Conservation (phyloP, 2,329 filamentous ascomycete species). For the Phaeophleospora eucalypticola region DNA sequence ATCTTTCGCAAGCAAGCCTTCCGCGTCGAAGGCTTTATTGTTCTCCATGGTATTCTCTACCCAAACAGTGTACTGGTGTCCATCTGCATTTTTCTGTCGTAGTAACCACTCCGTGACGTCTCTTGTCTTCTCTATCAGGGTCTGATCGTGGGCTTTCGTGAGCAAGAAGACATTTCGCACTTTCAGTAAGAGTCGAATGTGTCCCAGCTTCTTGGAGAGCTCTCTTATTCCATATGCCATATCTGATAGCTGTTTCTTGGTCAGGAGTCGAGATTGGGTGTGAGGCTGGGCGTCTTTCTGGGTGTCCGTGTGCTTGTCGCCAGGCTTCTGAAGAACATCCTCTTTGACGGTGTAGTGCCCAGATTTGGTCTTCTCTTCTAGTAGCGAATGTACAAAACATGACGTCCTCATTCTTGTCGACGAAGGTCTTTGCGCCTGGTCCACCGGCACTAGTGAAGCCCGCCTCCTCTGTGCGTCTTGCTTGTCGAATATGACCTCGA, state of each 20-base stretch:
- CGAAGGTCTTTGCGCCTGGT: slow-evolving; percentile 34
- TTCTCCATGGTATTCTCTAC: slow-evolving; percentile 72
- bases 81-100: slow-evolving; percentile 55
- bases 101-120: slow-evolving; percentile 79
- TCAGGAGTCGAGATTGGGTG: slow-evolving; percentile 70
- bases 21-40: slow-evolving; percentile 68
- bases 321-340: slow-evolving; percentile 31
- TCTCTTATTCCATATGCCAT: slow-evolving; percentile 97
- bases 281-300: slow-evolving; percentile 34
- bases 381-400: slow-evolving; percentile 60
- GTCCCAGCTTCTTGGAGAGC: slow-evolving; percentile 78
- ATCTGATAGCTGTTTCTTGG: slow-evolving; percentile 89
- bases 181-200: slow-evolving; percentile 74
- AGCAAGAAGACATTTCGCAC: slow-evolving; percentile 82
- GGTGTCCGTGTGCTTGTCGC: slow-evolving; percentile 42
- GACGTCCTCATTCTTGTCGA: slow-evolving; percentile 44
- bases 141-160: slow-evolving; percentile 85
- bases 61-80: slow-evolving; percentile 68
- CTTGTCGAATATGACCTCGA: slow-evolving; percentile 55
- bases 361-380: slow-evolving; percentile 46
- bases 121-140: slow-evolving; percentile 70
- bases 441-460: slow-evolving; percentile 49
- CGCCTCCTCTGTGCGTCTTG: slow-evolving; percentile 53
- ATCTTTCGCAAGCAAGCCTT: slow-evolving; percentile 63
- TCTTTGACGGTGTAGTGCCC: slow-evolving; percentile 7